These are phyloP conservation scores for Fusarium kyushuense DNA, from an alignment of 2,329 filamentous ascomycete species.

Conservation along the genomic window DNA sequence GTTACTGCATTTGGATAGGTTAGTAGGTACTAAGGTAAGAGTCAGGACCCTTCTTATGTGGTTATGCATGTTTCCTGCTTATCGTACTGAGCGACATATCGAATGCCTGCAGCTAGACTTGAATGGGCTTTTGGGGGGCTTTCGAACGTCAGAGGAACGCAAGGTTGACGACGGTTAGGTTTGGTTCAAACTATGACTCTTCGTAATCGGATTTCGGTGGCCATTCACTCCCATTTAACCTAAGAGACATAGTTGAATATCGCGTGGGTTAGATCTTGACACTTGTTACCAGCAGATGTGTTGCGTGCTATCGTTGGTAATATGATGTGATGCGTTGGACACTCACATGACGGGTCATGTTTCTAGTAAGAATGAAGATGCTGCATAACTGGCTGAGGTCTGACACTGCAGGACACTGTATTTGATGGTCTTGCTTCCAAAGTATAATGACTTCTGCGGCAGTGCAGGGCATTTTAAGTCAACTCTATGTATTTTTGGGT, in stretches of 20 bases:
- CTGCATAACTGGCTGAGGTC: neutral
- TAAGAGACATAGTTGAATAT: conserved; percentile 1
- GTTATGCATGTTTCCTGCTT: conserved; percentile 32
- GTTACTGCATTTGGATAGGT: conserved; percentile 16
- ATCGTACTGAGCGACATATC: conserved; percentile 15
- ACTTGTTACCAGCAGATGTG: conserved; percentile 1
- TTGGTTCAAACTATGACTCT: conserved; percentile 3
- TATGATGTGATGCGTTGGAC: conserved; percentile 28
- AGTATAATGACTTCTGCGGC: no score
- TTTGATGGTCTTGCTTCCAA: no score
- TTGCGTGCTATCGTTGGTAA: conserved; percentile 23
- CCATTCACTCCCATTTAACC: neutral
- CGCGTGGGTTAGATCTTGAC: neutral
- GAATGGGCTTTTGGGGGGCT: conserved; percentile 10
- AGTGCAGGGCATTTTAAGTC: neutral
- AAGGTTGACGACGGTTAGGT: conserved; percentile 30
- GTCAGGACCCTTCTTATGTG: neutral
- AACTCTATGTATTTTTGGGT: neutral
- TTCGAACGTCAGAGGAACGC: conserved; percentile 36
- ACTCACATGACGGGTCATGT: conserved; percentile 45
- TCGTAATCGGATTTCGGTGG: neutral
- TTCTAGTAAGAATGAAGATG: conserved; percentile 8
- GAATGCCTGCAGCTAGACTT: neutral
- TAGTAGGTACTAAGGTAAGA: no score
- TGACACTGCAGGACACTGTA: neutral